phyloP scores from a whole-genome alignment of 371 early-diverging fungal genomes.

The Chytridium lagenaria region DNA sequence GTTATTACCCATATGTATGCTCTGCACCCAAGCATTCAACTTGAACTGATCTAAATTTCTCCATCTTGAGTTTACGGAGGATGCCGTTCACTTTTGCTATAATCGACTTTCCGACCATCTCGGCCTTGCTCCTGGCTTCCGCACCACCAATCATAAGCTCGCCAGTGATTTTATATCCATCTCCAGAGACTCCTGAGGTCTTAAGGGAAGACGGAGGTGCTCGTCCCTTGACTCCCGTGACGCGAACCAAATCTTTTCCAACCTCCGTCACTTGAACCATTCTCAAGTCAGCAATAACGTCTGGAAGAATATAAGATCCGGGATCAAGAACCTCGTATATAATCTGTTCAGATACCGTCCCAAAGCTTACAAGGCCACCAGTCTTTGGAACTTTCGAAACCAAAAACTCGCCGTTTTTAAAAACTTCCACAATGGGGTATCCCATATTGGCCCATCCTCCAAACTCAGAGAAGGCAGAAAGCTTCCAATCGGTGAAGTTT shows the following conservation, averaged over 20 bases:
- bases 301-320: slow-evolving; percentile 72
- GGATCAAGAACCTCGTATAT: slow-evolving; percentile 68
- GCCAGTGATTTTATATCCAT: slow-evolving; percentile 72
- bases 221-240: slow-evolving; percentile 71
- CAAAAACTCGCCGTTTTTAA: slow-evolving; percentile 62
- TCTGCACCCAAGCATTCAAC: slow-evolving; percentile 75
- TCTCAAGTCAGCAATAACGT: slow-evolving; percentile 75
- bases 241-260: slow-evolving; percentile 66
- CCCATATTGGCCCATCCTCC: slow-evolving; percentile 51
- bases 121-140: slow-evolving; percentile 69
- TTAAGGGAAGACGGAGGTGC: slow-evolving; percentile 71
- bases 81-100: slow-evolving; percentile 60
- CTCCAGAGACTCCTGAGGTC: slow-evolving; percentile 72
- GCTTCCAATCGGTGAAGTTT: slow-evolving; percentile 78
- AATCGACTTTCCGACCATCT: slow-evolving; percentile 71
- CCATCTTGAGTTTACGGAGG: slow-evolving; percentile 56
- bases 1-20: slow-evolving; percentile 68
- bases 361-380: slow-evolving; percentile 70
- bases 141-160: slow-evolving; percentile 72
- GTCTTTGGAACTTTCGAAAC: slow-evolving; percentile 76
- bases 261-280: slow-evolving; percentile 64
- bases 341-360: slow-evolving; percentile 74
- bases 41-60: slow-evolving; percentile 60
- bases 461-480: slow-evolving; percentile 52
- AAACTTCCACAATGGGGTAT: slow-evolving; percentile 74